phyloP scores from a whole-genome alignment of 2,329 filamentous ascomycete genomes.

The Metarhizium guizhouense region DNA sequence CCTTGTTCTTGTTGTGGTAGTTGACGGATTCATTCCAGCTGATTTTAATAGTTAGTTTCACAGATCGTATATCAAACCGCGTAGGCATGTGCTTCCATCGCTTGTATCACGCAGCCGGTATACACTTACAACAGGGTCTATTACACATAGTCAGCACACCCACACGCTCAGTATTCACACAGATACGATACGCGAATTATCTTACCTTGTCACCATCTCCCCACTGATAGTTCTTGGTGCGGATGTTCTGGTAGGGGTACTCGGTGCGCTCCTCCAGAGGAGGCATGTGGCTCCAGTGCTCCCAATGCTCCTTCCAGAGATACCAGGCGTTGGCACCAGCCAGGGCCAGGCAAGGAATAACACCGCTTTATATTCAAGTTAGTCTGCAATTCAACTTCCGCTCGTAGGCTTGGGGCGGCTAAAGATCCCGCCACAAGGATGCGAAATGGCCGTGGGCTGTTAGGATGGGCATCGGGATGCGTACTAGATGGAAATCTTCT shows the following conservation, averaged over 20 bases:
- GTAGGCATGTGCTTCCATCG: not conserved
- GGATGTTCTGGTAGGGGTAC: conserved; percentile 97
- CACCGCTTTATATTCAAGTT: conserved; percentile 45
- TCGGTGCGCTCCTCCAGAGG: conserved; percentile 85
- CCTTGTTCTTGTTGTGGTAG: conserved; percentile 92
- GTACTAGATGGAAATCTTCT: conserved; percentile 94
- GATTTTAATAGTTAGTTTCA: not conserved
- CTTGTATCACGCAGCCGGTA: not conserved
- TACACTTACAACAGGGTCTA: conserved; percentile 45
- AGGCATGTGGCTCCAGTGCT: conserved; percentile 80
- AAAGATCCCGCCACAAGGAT: not conserved
- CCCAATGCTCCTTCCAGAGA: conserved; percentile 94
- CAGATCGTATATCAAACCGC: not conserved
- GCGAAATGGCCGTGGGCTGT: not conserved
- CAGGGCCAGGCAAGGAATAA: conserved; percentile 63
- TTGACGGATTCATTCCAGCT: conserved; percentile 95
- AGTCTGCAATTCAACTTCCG: conserved; percentile 5
- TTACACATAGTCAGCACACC: not conserved
- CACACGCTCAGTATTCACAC: not conserved
- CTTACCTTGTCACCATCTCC: conserved; percentile 89
- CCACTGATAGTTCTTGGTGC: conserved; percentile 91
- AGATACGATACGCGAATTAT: not conserved
- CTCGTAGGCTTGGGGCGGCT: not conserved
- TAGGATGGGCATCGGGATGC: conserved; percentile 22
- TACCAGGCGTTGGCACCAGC: conserved; percentile 76